These are phyloP conservation scores for Penicillium tannophilum DNA, from an alignment of 495 filamentous ascomycete genomes.

Conservation along the genomic window DNA sequence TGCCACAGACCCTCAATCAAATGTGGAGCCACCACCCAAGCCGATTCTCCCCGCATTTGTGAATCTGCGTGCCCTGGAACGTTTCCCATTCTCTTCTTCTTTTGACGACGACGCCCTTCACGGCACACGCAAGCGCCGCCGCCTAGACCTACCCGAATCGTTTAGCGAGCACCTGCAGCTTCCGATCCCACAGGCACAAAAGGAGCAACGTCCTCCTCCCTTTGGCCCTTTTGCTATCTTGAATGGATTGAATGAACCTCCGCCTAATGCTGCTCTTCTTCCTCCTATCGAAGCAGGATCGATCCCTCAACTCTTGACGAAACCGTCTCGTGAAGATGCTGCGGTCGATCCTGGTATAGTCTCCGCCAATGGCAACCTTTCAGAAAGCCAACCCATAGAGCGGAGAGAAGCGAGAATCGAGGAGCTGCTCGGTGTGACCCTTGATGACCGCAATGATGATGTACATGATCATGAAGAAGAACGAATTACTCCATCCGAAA, in stretches of 20 bases:
- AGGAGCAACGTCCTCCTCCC: slow-evolving; percentile 50
- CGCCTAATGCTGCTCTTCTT: slow-evolving; percentile 71
- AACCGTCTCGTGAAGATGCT: slow-evolving; percentile 32
- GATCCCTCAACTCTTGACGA: slow-evolving; percentile 45
- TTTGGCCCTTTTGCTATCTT: slow-evolving; percentile 64
- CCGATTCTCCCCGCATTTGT: slow-evolving; percentile 51
- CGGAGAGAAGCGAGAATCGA: slow-evolving; percentile 41
- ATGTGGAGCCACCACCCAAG: slow-evolving; percentile 39
- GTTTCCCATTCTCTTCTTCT: slow-evolving; percentile 44
- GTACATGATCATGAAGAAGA: slow-evolving; percentile 16
- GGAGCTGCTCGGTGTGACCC: slow-evolving; percentile 38
- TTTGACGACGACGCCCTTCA: slow-evolving; percentile 45
- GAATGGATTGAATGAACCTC: slow-evolving; percentile 74
- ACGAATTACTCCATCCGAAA: slow-evolving; percentile 14
- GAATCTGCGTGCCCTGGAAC: slow-evolving; percentile 49
- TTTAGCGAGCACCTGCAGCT: slow-evolving; percentile 54
- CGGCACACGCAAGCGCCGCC: slow-evolving; percentile 42
- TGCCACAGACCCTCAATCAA: slow-evolving; percentile 33
- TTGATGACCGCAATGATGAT: slow-evolving; percentile 23
- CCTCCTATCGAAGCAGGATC: slow-evolving; percentile 65
- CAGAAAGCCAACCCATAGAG: slow-evolving; percentile 36
- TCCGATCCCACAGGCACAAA: slow-evolving; percentile 49
- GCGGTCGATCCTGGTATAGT: slow-evolving; percentile 27
- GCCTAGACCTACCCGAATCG: slow-evolving; percentile 46
- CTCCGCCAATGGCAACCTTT: slow-evolving; percentile 18